A percentile compares a stretch with the other conserved stretches of the same genome.
Conservation (phyloP, 2,329 filamentous ascomycete genomes). For the Alternaria arbusti region DNA sequence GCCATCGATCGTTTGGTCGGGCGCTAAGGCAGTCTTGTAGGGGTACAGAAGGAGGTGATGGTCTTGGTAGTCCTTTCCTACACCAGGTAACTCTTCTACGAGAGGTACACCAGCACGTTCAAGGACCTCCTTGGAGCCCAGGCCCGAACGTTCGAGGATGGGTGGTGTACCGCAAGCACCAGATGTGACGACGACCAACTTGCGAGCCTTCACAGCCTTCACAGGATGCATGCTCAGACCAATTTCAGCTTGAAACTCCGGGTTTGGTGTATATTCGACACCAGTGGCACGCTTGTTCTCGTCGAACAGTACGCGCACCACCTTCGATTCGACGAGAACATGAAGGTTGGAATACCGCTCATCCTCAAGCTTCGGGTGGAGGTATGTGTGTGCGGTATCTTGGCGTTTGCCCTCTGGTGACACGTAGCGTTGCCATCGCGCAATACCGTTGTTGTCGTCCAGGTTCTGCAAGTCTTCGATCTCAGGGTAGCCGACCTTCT, state of each 20-base stretch:
- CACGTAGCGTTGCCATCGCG: conserved; percentile 59
- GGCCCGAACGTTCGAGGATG: conserved; percentile 67
- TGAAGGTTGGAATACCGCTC: conserved; percentile 64
- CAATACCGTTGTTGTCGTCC: conserved; percentile 50
- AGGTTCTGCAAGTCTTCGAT: conserved; percentile 63
- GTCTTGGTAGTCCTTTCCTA: conserved; percentile 70
- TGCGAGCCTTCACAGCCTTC: conserved; percentile 57
- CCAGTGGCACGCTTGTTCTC: conserved; percentile 62
- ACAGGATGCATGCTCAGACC: conserved; percentile 43
- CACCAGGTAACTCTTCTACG: conserved; percentile 63
- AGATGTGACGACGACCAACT: conserved; percentile 60
- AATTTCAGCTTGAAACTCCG: conserved; percentile 43
- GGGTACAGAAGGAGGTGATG: conserved; percentile 63
- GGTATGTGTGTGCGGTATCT: conserved; percentile 62
- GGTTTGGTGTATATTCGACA: conserved; percentile 63
- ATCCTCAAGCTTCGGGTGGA: conserved; percentile 60
- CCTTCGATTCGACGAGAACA: conserved; percentile 63
- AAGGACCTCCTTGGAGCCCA: conserved; percentile 62
- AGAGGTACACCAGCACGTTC: conserved; percentile 58
- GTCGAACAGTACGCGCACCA: conserved; percentile 63
- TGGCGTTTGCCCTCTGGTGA: conserved; percentile 61
- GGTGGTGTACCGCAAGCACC: conserved; percentile 62
- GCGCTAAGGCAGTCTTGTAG: conserved; percentile 57
- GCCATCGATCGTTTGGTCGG: conserved; percentile 61
- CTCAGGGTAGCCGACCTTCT: conserved; percentile 58